Evolutionary conservation across 2,329 filamentous ascomycete genomes (phyloP).

Genomic region (Penicillium expansum): DNA sequence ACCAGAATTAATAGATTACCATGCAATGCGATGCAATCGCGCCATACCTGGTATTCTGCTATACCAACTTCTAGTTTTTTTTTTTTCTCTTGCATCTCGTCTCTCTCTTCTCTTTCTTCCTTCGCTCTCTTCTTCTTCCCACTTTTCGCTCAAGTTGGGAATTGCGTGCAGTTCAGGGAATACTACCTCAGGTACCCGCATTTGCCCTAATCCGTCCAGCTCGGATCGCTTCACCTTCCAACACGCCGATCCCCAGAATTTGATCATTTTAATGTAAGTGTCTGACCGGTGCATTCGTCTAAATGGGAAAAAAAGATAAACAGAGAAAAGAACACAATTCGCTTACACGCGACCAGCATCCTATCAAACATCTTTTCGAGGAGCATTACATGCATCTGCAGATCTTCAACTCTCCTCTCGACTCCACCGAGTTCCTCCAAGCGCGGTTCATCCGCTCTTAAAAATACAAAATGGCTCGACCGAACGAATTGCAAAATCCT

Average conservation of each 20-base stretch:
- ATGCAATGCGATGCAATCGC: background rate
- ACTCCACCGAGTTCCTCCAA: constrained; percentile 32
- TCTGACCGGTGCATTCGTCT: background rate
- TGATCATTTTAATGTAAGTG: background rate
- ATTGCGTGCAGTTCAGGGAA: constrained; percentile 9
- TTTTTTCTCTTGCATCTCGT: background rate
- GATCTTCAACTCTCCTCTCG: constrained; percentile 23
- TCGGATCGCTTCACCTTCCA: constrained; percentile 4
- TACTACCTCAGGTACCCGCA: constrained; percentile 5
- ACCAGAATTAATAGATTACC: background rate
- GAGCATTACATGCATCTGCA: constrained; percentile 37
- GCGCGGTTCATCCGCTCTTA: constrained; percentile 36
- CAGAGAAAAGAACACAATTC: background rate
- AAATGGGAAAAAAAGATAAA: background rate
- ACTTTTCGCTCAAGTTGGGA: constrained; percentile 4
- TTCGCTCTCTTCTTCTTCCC: constrained; percentile 3
- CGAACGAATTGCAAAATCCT: constrained; percentile 22
- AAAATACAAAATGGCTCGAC: constrained; percentile 37
- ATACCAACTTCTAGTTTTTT: background rate
- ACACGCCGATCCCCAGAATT: background rate
- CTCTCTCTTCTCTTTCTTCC: constrained; percentile 6
- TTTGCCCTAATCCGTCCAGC: constrained; percentile 13
- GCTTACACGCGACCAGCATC: background rate
- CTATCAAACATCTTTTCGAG: constrained; percentile 1
- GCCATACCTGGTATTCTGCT: background rate